Percentiles rank a stretch among this genome's conserved stretches.
These are phyloP conservation scores for Westerdykella ornata DNA, from an alignment of 2,329 filamentous ascomycete genomes.

Conservation along the genomic window DNA sequence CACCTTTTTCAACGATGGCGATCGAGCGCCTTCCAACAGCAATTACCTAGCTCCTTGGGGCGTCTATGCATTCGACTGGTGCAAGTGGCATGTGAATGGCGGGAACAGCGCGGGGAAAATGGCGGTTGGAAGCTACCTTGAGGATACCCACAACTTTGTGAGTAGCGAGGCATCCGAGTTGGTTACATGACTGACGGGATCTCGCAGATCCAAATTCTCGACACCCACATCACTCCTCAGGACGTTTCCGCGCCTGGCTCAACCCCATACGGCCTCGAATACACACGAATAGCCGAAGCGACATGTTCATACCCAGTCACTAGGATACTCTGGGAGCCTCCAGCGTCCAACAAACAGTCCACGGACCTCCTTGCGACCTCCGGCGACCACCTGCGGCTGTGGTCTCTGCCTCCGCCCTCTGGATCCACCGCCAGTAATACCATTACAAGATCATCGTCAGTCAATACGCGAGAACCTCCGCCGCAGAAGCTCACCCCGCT, in stretches of 20 bases:
- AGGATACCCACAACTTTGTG: slow-evolving; percentile 98
- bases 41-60: slow-evolving; percentile 94
- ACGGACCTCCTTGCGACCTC: slow-evolving; percentile 93
- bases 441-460: slow-evolving; percentile 59
- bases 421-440: slow-evolving; percentile 58
- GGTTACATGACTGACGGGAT: not conserved
- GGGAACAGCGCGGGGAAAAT: slow-evolving; percentile 75
- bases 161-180: slow-evolving; percentile 23
- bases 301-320: slow-evolving; percentile 98
- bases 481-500: slow-evolving; percentile 83
- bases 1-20: slow-evolving; percentile 57
- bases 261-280: slow-evolving; percentile 74
- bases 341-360: slow-evolving; percentile 87
- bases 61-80: slow-evolving; percentile 97
- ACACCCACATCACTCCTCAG: slow-evolving; percentile 71
- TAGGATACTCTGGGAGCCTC: slow-evolving; percentile 89
- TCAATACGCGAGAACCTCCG: slow-evolving; percentile 53
- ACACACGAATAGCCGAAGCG: slow-evolving; percentile 88
- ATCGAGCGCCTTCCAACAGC: slow-evolving; percentile 65
- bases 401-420: slow-evolving; percentile 66
- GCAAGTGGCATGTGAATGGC: slow-evolving; percentile 82
- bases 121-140: slow-evolving; percentile 89
- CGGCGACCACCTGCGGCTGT: slow-evolving; percentile 85
- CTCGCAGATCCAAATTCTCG: slow-evolving; percentile 86
- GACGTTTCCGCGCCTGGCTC: slow-evolving; percentile 61